phyloP scores from a whole-genome alignment of 2,329 filamentous ascomycete species.

The Drechslerella dactyloides region DNA sequence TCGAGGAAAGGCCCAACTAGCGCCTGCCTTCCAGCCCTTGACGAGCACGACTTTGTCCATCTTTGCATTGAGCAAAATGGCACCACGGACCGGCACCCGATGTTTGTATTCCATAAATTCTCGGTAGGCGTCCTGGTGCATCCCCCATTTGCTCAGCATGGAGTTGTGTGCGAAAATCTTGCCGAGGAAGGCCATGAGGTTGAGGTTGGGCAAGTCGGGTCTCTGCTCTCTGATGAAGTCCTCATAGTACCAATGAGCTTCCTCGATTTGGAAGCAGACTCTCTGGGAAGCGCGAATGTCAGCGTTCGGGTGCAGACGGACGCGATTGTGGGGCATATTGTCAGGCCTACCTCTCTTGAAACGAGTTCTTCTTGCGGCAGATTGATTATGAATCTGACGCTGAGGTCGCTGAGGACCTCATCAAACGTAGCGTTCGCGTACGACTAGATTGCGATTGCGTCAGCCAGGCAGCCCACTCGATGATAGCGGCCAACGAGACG shows the following conservation, averaged over 20 bases:
- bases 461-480: background rate
- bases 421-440: slow-evolving; percentile 53
- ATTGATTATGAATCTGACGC: slow-evolving; percentile 85
- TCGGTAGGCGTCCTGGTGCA: slow-evolving; percentile 82
- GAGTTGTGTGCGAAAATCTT: slow-evolving; percentile 94
- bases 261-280: slow-evolving; percentile 98
- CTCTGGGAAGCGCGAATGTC: slow-evolving; percentile 60
- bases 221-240: slow-evolving; percentile 88
- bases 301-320: background rate
- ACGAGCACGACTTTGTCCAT: slow-evolving; percentile 95
- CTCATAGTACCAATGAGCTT: slow-evolving; percentile 99
- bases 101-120: slow-evolving; percentile 95
- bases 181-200: slow-evolving; percentile 82
- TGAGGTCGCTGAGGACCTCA: slow-evolving; percentile 54
- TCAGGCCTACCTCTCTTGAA: slow-evolving; percentile 68
- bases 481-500: background rate
- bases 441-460: slow-evolving; percentile 46
- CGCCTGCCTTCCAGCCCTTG: slow-evolving; percentile 96
- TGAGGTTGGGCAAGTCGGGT: slow-evolving; percentile 73
- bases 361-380: slow-evolving; percentile 88
- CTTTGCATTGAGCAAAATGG: slow-evolving; percentile 87
- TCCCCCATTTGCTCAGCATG: slow-evolving; percentile 69
- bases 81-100: slow-evolving; percentile 88
- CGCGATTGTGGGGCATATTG: background rate
- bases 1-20: slow-evolving; percentile 94